phyloP scores from a whole-genome alignment of 2,329 filamentous ascomycete species.

The Ascochyta viciae-villosae region DNA sequence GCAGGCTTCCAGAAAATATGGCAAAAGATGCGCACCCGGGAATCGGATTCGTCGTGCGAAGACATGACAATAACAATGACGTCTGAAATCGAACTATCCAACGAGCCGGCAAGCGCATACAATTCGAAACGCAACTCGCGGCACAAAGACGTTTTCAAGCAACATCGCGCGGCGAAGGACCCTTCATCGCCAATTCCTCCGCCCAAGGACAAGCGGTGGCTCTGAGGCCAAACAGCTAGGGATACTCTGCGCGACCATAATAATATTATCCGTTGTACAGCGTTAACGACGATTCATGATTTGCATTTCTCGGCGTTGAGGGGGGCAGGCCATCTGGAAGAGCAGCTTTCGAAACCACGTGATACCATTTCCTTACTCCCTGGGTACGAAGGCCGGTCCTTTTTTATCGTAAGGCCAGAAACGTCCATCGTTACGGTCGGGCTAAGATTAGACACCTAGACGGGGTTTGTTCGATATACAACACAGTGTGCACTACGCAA shows the following conservation, averaged over 20 bases:
- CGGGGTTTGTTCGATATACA: background rate
- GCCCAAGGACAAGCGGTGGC: background rate
- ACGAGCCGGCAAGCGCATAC: slow-evolving; percentile 15
- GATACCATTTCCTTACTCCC: slow-evolving; percentile 11
- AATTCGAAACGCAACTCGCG: slow-evolving; percentile 4
- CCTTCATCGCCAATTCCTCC: background rate
- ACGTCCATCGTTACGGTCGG: background rate
- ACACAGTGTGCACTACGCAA: background rate
- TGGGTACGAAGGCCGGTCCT: background rate
- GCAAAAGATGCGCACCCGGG: slow-evolving; percentile 19
- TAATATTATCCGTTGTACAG: background rate
- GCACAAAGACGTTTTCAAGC: background rate
- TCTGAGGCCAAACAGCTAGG: too few species aligned
- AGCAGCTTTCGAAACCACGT: background rate
- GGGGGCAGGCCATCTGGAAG: slow-evolving; percentile 1
- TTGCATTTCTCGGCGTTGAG: slow-evolving; percentile 14
- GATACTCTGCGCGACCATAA: background rate
- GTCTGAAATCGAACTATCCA: slow-evolving; percentile 25
- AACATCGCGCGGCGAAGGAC: slow-evolving; percentile 8
- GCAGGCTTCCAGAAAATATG: slow-evolving; percentile 13
- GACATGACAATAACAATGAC: slow-evolving; percentile 34
- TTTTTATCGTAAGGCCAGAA: background rate
- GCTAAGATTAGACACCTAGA: background rate
- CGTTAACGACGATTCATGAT: slow-evolving; percentile 2
- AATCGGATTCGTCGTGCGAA: background rate